These are phyloP conservation scores for Colletotrichum salicis DNA, from an alignment of 2,329 filamentous ascomycete species.

Conservation along the genomic window DNA sequence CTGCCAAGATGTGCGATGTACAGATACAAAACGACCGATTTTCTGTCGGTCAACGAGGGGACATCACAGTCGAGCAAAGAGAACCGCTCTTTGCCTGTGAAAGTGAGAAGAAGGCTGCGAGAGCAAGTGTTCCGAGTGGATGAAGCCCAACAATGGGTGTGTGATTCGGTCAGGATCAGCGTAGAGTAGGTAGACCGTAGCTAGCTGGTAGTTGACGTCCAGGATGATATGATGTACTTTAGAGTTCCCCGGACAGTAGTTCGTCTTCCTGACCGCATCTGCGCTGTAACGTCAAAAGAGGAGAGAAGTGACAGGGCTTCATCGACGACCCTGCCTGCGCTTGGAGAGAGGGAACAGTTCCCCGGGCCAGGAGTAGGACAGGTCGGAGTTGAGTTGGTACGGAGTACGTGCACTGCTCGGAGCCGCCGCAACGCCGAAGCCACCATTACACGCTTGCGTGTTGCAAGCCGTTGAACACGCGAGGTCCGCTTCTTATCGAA, in stretches of 20 bases:
- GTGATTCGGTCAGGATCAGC: background rate
- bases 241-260: slow-evolving; percentile 14
- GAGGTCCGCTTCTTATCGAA: slow-evolving; percentile 4
- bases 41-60: slow-evolving; percentile 1
- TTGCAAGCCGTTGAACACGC: slow-evolving; percentile 17
- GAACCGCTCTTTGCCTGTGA: background rate
- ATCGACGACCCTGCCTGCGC: background rate
- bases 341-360: slow-evolving; percentile 12
- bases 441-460: slow-evolving; percentile 1
- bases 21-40: background rate
- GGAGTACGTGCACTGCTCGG: slow-evolving; percentile 1
- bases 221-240: slow-evolving; percentile 1
- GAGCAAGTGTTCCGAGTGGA: background rate
- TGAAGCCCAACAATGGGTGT: background rate
- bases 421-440: slow-evolving; percentile 6
- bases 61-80: background rate
- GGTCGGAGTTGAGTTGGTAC: background rate
- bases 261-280: background rate
- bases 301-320: background rate
- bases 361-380: background rate
- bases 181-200: too few species aligned
- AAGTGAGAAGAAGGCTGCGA: background rate
- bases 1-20: background rate
- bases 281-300: slow-evolving; percentile 7
- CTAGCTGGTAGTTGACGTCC: background rate